A percentile compares a stretch with the other conserved stretches of the same genome.
Evolutionary conservation across 345 rosid genomes (phyloP).

Genomic region (Geranium rotundifolium): DNA sequence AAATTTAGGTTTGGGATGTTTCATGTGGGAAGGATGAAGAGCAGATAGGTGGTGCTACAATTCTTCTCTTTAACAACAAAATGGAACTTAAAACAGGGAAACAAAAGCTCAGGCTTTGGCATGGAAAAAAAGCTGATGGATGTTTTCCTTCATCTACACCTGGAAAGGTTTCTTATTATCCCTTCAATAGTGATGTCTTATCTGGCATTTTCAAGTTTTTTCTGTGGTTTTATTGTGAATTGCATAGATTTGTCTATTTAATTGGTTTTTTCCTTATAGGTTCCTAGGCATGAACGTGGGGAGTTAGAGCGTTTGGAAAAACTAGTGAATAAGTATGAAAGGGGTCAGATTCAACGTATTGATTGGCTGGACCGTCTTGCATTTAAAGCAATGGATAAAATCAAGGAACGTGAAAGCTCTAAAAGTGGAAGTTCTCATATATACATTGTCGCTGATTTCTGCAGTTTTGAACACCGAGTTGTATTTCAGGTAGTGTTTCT

Average conservation of each 20-base stretch:
- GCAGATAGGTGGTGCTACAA: constrained; percentile 86
- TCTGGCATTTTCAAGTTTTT: constrained; percentile 3
- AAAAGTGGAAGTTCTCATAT: constrained; percentile 61
- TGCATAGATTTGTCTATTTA: neutral
- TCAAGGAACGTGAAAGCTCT: constrained; percentile 65
- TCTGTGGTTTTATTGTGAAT: neutral
- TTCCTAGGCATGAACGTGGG: constrained; percentile 82
- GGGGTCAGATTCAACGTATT: constrained; percentile 74
- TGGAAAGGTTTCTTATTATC: constrained; percentile 70
- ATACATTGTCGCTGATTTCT: constrained; percentile 78
- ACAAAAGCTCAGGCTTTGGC: constrained; percentile 93
- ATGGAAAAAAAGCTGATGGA: constrained; percentile 85
- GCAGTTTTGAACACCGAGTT: constrained; percentile 89
- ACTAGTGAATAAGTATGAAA: constrained; percentile 80
- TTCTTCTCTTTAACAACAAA: constrained; percentile 80
- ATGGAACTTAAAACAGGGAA: constrained; percentile 89
- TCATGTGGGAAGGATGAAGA: constrained; percentile 75
- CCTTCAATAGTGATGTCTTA: neutral
- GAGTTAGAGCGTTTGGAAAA: constrained; percentile 92
- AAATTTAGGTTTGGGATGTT: constrained; percentile 81
- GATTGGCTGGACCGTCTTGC: constrained; percentile 94
- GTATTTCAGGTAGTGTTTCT: constrained; percentile 66
- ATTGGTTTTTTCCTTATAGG: constrained; percentile 32
- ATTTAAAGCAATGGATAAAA: constrained; percentile 67
- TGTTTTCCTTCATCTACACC: constrained; percentile 75